phyloP scores from a whole-genome alignment of 2,329 filamentous ascomycete genomes.

The Whalleya microplaca region DNA sequence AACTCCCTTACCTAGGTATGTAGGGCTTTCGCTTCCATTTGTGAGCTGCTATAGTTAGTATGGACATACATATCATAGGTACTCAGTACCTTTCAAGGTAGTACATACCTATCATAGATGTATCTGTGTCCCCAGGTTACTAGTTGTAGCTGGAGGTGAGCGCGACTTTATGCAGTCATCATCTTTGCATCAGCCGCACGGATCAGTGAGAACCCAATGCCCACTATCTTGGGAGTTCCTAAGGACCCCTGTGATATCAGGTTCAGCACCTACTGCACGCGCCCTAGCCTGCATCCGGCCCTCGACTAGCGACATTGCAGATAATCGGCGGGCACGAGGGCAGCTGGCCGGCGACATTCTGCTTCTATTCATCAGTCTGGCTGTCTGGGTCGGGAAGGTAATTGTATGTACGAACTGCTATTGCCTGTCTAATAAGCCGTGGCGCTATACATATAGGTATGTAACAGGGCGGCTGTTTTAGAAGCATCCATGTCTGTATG shows the following conservation, averaged over 20 bases:
- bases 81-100: no score
- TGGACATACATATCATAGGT: no score
- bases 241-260: conserved; percentile 11
- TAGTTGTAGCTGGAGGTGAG: neutral
- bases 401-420: neutral
- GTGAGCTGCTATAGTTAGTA: no score
- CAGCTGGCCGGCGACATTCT: neutral
- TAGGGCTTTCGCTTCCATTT: no score
- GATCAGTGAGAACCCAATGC: conserved; percentile 1
- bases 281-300: neutral
- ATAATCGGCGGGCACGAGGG: neutral
- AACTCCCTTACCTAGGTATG: no score
- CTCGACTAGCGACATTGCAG: neutral
- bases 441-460: no score
- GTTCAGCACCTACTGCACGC: conserved; percentile 11
- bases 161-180: neutral
- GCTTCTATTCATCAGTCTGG: neutral
- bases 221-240: conserved; percentile 11
- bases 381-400: neutral
- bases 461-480: neutral
- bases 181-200: conserved; percentile 23
- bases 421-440: no score
- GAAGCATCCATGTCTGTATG: no score
- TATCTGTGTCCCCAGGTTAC: neutral
- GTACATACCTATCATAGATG: no score